phyloP scores from a whole-genome alignment of 306 rosid genomes.

The Vigna unguiculata region DNA sequence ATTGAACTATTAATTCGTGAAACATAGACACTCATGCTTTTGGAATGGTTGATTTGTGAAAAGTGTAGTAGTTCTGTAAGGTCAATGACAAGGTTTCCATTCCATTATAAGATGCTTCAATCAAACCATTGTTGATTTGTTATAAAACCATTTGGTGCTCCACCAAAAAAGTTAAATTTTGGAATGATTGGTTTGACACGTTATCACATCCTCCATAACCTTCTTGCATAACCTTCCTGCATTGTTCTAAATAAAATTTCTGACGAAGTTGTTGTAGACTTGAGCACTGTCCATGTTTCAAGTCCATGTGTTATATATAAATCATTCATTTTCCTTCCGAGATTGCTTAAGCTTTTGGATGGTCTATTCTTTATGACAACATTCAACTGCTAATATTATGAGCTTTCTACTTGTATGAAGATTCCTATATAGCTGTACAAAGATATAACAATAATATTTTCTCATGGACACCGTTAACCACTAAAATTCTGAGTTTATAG shows the following conservation, averaged over 20 bases:
- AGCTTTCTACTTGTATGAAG: constrained; percentile 34
- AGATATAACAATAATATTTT: neutral
- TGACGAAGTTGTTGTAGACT: neutral
- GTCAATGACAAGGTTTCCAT: neutral
- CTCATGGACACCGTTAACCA: constrained; percentile 18
- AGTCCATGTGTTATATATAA: constrained; percentile 8
- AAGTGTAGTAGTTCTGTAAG: neutral
- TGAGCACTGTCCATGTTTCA: constrained; percentile 5
- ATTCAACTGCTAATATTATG: constrained; percentile 34
- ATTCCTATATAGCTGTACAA: neutral
- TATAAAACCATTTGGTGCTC: constrained; percentile 17
- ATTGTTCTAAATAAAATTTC: constrained; percentile 15
- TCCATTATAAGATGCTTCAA: neutral
- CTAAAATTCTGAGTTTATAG: constrained; percentile 34
- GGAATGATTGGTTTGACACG: constrained; percentile 8
- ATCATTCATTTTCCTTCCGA: constrained; percentile 2
- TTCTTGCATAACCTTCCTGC: constrained; percentile 15
- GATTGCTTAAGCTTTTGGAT: neutral
- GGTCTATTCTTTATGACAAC: constrained; percentile 1
- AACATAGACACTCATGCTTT: neutral
- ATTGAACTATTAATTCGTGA: neutral
- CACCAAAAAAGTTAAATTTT: constrained; percentile 20
- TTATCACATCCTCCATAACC: constrained; percentile 23
- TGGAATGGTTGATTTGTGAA: neutral
- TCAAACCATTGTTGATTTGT: neutral